phyloP scores from a whole-genome alignment of 495 filamentous ascomycete species.

The Neurospora tetrasperma region DNA sequence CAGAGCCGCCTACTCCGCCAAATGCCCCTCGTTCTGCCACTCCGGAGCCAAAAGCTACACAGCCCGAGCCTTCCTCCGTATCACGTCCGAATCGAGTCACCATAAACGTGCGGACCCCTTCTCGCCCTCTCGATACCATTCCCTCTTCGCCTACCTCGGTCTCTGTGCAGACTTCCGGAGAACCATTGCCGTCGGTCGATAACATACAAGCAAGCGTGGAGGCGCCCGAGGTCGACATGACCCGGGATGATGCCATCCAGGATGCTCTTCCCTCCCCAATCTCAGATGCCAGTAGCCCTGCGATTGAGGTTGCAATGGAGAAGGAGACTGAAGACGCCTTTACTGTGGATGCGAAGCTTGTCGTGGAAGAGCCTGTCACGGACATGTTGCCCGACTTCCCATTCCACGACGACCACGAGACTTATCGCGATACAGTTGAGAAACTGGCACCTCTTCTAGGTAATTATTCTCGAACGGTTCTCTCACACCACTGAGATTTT shows the following conservation, averaged over 20 bases:
- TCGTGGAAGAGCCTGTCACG: constrained; percentile 9
- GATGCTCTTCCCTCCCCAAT: constrained; percentile 27
- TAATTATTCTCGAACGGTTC: neutral
- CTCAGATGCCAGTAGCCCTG: constrained; percentile 30
- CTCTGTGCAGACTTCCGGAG: constrained; percentile 19
- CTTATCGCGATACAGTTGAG: constrained; percentile 26
- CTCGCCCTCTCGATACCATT: constrained; percentile 26
- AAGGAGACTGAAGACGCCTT: constrained; percentile 26
- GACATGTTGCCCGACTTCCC: constrained; percentile 30
- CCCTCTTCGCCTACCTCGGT: constrained; percentile 39
- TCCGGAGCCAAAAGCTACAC: constrained; percentile 22
- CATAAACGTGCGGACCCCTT: constrained; percentile 40
- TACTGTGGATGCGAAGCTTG: constrained; percentile 2
- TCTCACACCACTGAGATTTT: neutral
- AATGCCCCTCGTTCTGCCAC: constrained; percentile 21
- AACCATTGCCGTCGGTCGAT: constrained; percentile 11
- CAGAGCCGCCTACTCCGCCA: constrained; percentile 28
- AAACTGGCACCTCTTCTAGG: constrained; percentile 13
- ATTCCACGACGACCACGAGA: constrained; percentile 28
- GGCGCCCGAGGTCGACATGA: constrained; percentile 30
- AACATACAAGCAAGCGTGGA: constrained; percentile 32
- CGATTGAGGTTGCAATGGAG: constrained; percentile 20
- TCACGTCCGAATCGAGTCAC: constrained; percentile 41
- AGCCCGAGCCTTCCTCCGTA: constrained; percentile 18
- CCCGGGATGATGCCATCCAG: constrained; percentile 10